These are phyloP conservation scores for Kwoniella shandongensis DNA, from an alignment of 768 basidiomycete species.

Conservation along the genomic window DNA sequence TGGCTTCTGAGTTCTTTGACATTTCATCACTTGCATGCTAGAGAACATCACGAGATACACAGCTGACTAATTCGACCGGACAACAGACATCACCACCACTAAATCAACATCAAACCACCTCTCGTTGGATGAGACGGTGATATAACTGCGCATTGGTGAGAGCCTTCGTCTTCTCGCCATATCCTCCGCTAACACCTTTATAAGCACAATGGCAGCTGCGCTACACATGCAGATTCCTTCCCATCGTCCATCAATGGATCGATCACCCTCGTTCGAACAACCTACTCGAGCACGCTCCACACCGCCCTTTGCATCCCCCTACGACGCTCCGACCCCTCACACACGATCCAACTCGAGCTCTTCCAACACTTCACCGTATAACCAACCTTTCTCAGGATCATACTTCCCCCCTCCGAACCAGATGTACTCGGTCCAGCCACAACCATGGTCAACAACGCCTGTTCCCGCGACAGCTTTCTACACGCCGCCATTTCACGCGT, in stretches of 20 bases:
- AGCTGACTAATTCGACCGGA: too few relatives aligned
- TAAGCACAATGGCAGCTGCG: slow-evolving; percentile 26
- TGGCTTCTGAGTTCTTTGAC: too few relatives aligned
- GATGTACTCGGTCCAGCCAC: slow-evolving; percentile 22
- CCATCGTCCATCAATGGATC: slow-evolving; percentile 45
- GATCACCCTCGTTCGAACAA: slow-evolving; percentile 41
- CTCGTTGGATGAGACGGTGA: too few relatives aligned
- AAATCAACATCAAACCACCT: too few relatives aligned
- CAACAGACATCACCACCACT: too few relatives aligned
- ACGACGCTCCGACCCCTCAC: slow-evolving; percentile 27
- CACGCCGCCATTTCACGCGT: slow-evolving; percentile 26
- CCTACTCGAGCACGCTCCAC: slow-evolving; percentile 29
- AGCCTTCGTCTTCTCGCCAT: neutral
- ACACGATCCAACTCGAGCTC: slow-evolving; percentile 24
- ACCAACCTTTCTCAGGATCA: slow-evolving; percentile 28
- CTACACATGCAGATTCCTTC: slow-evolving; percentile 32
- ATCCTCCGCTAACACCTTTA: neutral
- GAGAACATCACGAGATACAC: too few relatives aligned
- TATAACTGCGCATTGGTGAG: neutral
- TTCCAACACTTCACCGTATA: slow-evolving; percentile 25
- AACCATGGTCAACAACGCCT: slow-evolving; percentile 33
- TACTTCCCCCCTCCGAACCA: slow-evolving; percentile 26
- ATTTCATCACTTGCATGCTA: too few relatives aligned
- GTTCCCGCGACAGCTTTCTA: slow-evolving; percentile 41
- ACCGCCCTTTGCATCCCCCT: slow-evolving; percentile 26